A percentile compares a stretch with the other conserved stretches of the same genome.
phyloP scores from a whole-genome alignment of 1,139 yeast genomes.

The Debaryomyces sp. region DNA sequence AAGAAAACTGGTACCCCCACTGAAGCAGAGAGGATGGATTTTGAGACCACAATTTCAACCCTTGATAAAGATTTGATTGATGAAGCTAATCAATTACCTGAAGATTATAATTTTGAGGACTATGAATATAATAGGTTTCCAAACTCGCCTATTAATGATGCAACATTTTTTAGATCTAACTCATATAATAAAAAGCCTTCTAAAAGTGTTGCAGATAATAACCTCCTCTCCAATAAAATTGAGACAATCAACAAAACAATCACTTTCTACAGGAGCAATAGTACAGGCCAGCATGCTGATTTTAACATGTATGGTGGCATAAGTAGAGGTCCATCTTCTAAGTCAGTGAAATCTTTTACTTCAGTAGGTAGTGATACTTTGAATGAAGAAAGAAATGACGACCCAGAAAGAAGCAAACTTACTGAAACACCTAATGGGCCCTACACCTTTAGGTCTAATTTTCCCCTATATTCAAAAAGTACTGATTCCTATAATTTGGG shows the following conservation, averaged over 20 bases:
- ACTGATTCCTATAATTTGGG: slow-evolving; percentile 15
- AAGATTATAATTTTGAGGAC: slow-evolving; percentile 57
- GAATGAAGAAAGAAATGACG: slow-evolving; percentile 12
- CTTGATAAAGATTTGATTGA: slow-evolving; percentile 47
- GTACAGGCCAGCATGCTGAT: slow-evolving; percentile 14
- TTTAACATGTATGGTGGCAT: slow-evolving; percentile 20
- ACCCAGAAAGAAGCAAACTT: background rate
- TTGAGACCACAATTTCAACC: slow-evolving; percentile 16
- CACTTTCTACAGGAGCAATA: slow-evolving; percentile 45
- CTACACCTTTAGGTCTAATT: slow-evolving; percentile 5
- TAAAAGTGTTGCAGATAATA: slow-evolving; percentile 28
- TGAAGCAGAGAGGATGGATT: slow-evolving; percentile 7
- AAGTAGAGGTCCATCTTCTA: slow-evolving; percentile 32
- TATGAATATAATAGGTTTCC: slow-evolving; percentile 14
- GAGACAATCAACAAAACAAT: slow-evolving; percentile 57
- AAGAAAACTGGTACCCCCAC: background rate
- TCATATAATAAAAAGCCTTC: slow-evolving; percentile 43
- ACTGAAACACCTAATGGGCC: slow-evolving; percentile 7
- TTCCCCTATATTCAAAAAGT: slow-evolving; percentile 9
- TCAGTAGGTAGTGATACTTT: slow-evolving; percentile 25
- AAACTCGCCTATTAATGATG: background rate
- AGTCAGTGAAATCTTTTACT: slow-evolving; percentile 30
- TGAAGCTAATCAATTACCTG: slow-evolving; percentile 60
- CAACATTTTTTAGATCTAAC: slow-evolving; percentile 30
- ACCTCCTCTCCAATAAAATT: slow-evolving; percentile 43